phyloP scores from a whole-genome alignment of 2,329 filamentous ascomycete species.

The Macrophomina tecta region DNA sequence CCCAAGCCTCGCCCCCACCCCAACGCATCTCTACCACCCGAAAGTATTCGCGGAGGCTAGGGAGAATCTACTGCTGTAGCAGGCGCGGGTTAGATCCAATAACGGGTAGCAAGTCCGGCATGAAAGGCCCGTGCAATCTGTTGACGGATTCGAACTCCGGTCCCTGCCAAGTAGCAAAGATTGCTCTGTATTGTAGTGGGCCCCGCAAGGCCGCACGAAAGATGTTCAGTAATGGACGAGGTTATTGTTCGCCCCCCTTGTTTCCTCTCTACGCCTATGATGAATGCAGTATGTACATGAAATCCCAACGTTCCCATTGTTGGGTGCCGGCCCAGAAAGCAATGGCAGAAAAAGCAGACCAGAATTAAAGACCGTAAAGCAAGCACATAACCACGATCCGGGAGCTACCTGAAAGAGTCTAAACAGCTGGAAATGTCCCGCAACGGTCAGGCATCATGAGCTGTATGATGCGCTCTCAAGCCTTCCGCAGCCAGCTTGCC shows the following conservation, averaged over 20 bases:
- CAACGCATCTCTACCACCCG: background rate
- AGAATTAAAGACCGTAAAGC: background rate
- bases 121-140: background rate
- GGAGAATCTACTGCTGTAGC: background rate
- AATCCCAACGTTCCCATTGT: background rate
- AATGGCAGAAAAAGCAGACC: background rate
- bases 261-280: background rate
- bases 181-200: background rate
- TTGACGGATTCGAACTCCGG: background rate
- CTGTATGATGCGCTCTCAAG: background rate
- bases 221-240: background rate
- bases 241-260: background rate
- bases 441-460: background rate
- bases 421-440: background rate
- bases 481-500: slow-evolving; percentile 23
- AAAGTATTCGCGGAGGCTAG: background rate
- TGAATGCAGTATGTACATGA: background rate
- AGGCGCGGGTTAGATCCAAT: background rate
- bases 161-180: background rate
- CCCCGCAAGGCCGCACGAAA: background rate
- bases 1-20: background rate
- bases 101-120: background rate
- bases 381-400: background rate
- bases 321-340: background rate
- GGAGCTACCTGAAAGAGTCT: too few relatives aligned